Conservation (phyloP, 345 rosid species). For the Brassica rapa region DNA sequence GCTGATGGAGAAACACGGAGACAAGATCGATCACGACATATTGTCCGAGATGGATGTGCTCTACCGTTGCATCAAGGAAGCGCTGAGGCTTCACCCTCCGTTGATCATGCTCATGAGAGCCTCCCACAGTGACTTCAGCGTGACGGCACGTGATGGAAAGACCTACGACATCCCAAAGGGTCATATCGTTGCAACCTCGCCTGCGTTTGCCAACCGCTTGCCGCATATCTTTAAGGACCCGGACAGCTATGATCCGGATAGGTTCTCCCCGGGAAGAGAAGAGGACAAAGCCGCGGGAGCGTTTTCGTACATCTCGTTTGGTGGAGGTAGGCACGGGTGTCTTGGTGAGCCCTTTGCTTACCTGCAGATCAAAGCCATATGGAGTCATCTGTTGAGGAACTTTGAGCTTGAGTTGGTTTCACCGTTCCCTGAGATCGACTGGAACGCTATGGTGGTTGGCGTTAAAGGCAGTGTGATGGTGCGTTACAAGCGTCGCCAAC, state of each 20-base stretch:
- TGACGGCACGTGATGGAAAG: conserved; percentile 74
- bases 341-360: conserved; percentile 98
- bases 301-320: conserved; percentile 91
- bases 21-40: conserved; percentile 87
- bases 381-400: conserved; percentile 95
- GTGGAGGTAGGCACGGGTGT: conserved; percentile 99
- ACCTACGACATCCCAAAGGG: conserved; percentile 91
- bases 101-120: conserved; percentile 83
- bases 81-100: conserved; percentile 96
- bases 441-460: conserved; percentile 99
- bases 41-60: conserved; percentile 91
- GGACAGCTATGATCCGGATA: conserved; percentile 78
- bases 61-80: conserved; percentile 92
- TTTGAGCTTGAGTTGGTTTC: conserved; percentile 86
- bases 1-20: conserved; percentile 76
- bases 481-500: conserved; percentile 67
- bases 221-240: conserved; percentile 79
- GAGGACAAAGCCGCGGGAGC: conserved; percentile 92
- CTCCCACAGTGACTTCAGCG: conserved; percentile 83
- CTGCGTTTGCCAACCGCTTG: conserved; percentile 94
- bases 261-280: conserved; percentile 84
- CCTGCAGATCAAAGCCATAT: conserved; percentile 97
- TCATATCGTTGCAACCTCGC: conserved; percentile 90
- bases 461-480: conserved; percentile 97
- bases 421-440: conserved; percentile 95